Conservation (phyloP, 2,329 filamentous ascomycete genomes). For the Alternaria novae-zelandiae region DNA sequence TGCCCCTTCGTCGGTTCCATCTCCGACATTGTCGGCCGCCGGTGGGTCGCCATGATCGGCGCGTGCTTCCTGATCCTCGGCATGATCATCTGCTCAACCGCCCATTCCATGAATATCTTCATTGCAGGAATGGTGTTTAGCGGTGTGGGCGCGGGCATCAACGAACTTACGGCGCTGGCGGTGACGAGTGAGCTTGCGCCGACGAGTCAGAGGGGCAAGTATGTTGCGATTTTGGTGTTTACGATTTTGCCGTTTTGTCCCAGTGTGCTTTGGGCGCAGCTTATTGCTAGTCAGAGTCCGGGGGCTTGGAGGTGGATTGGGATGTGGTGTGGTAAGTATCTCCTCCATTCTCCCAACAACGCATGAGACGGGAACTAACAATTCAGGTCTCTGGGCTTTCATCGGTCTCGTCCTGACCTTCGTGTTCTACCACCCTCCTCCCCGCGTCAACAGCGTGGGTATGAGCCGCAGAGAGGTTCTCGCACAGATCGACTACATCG, state of each 20-base stretch:
- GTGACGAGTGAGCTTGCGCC: conserved; percentile 72
- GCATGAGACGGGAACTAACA: neutral
- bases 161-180: conserved; percentile 71
- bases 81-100: conserved; percentile 35
- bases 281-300: conserved; percentile 55
- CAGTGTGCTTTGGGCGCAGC: conserved; percentile 66
- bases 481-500: conserved; percentile 37
- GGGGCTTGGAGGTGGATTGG: conserved; percentile 61
- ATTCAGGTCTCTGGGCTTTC: conserved; percentile 53
- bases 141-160: conserved; percentile 70
- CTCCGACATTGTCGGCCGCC: conserved; percentile 39
- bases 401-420: conserved; percentile 59
- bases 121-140: conserved; percentile 55
- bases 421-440: conserved; percentile 52
- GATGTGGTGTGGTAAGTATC: conserved; percentile 51
- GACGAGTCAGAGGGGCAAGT: conserved; percentile 67
- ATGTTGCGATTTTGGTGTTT: conserved; percentile 65
- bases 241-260: conserved; percentile 68
- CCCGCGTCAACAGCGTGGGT: conserved; percentile 45
- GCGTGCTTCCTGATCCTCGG: conserved; percentile 46
- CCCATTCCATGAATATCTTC: conserved; percentile 35
- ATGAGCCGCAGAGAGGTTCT: conserved; percentile 34
- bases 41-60: conserved; percentile 38
- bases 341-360: neutral
- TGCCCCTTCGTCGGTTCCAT: conserved; percentile 67